Evolutionary conservation across 495 filamentous ascomycete genomes (phyloP).

Genomic region (Tuber aestivum): DNA sequence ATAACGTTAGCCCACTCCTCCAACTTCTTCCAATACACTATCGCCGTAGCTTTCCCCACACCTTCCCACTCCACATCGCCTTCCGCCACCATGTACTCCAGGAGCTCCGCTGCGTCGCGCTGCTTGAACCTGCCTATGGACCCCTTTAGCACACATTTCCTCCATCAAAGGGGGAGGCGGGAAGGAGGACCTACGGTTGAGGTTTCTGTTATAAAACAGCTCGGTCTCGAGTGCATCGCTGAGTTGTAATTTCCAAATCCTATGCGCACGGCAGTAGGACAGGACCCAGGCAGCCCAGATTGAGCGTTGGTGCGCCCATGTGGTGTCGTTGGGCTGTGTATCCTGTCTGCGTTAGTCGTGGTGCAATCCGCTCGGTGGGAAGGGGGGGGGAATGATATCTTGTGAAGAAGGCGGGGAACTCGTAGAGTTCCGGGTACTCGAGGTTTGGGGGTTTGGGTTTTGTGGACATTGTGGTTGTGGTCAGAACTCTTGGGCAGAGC

Average conservation of each 20-base stretch:
- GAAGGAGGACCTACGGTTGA: slow-evolving; percentile 37
- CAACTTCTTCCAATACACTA: slow-evolving; percentile 63
- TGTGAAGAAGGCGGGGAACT: slow-evolving; percentile 71
- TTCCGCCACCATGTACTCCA: slow-evolving; percentile 67
- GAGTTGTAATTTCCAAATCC: slow-evolving; percentile 63
- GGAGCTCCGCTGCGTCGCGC: slow-evolving; percentile 58
- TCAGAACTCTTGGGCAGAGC: not conserved
- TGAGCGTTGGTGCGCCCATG: slow-evolving; percentile 66
- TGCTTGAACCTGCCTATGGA: slow-evolving; percentile 51
- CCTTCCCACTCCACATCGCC: slow-evolving; percentile 46
- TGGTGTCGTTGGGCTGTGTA: slow-evolving; percentile 66
- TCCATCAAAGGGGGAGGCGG: not conserved
- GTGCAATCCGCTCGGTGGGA: not conserved
- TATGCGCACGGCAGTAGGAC: slow-evolving; percentile 72
- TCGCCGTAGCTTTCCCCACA: slow-evolving; percentile 47
- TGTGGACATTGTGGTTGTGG: slow-evolving; percentile 11
- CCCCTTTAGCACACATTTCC: not conserved
- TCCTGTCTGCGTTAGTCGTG: slow-evolving; percentile 18
- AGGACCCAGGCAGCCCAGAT: slow-evolving; percentile 85
- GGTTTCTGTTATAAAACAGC: slow-evolving; percentile 53
- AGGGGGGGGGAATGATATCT: slow-evolving; percentile 37
- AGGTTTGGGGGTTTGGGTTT: slow-evolving; percentile 3
- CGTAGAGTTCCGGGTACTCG: slow-evolving; percentile 45
- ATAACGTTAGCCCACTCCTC: slow-evolving; percentile 69
- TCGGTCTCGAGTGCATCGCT: slow-evolving; percentile 55